Conservation (phyloP, 2,329 filamentous ascomycete genomes). For the Curvularia lunata region DNA sequence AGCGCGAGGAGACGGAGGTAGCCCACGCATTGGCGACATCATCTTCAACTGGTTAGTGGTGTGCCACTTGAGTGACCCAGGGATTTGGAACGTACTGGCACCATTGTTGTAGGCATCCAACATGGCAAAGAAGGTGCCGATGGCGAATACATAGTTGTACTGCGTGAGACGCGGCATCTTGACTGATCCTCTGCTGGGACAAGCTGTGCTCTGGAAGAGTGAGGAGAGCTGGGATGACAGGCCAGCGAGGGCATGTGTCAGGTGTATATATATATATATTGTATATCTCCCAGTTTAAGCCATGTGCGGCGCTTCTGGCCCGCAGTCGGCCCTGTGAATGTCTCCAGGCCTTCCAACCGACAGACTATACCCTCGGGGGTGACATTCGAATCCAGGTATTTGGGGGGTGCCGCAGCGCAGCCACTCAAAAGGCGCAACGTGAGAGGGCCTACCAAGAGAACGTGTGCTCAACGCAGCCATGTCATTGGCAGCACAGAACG, state of each 20-base stretch:
- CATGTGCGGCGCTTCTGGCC: conserved; percentile 19
- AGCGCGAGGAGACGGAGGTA: conserved; percentile 80
- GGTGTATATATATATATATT: conserved; percentile 32
- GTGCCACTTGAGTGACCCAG: too few relatives aligned
- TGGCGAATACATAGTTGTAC: conserved; percentile 75
- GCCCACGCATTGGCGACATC: conserved; percentile 88
- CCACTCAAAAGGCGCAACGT: conserved; percentile 16
- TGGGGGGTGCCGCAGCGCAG: conserved; percentile 18
- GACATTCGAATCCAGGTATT: conserved; percentile 15
- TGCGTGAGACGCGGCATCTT: conserved; percentile 34
- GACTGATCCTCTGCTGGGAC: conserved; percentile 18
- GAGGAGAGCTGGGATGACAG: conserved; percentile 24
- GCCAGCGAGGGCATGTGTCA: conserved; percentile 15
- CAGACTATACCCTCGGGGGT: neutral
- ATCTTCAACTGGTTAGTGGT: conserved; percentile 53
- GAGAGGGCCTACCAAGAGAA: conserved; percentile 17
- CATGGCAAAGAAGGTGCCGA: conserved; percentile 77
- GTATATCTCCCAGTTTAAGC: conserved; percentile 18
- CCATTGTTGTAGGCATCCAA: conserved; percentile 81
- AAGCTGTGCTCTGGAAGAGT: conserved; percentile 19
- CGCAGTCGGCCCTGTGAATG: conserved; percentile 13
- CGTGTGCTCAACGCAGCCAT: conserved; percentile 21
- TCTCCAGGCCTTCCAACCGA: neutral
- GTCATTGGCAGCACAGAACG: conserved; percentile 18
- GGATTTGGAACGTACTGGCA: conserved; percentile 64